These are phyloP conservation scores for Diutina neorugosa DNA, from an alignment of 1,139 yeast genomes.

Conservation along the genomic window DNA sequence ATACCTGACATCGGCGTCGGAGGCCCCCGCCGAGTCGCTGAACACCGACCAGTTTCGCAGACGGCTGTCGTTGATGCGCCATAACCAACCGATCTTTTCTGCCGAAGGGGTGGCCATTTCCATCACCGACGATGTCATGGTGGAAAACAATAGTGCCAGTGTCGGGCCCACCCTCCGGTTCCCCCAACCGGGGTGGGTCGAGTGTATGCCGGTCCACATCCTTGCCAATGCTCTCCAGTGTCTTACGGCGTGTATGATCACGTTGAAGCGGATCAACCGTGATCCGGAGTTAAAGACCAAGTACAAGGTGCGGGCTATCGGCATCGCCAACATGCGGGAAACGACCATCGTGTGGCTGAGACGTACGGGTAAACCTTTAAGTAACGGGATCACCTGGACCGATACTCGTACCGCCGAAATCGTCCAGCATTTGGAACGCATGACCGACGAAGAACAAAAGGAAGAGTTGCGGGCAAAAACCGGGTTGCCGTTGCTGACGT, in stretches of 20 bases:
- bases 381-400: constrained; percentile 92
- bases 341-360: constrained; percentile 87
- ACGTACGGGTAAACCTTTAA: constrained; percentile 69
- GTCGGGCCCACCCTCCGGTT: constrained; percentile 62
- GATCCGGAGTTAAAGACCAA: constrained; percentile 35
- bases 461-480: constrained; percentile 52
- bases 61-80: constrained; percentile 35
- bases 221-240: constrained; percentile 76
- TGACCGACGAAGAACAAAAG: constrained; percentile 46
- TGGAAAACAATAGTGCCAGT: constrained; percentile 43
- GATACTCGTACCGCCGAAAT: constrained; percentile 78
- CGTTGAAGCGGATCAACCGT: constrained; percentile 47
- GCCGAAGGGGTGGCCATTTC: constrained; percentile 66
- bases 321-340: constrained; percentile 93
- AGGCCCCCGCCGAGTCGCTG: constrained; percentile 31
- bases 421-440: constrained; percentile 51
- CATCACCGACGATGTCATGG: constrained; percentile 43
- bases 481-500: constrained; percentile 84
- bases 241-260: constrained; percentile 49
- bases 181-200: constrained; percentile 88
- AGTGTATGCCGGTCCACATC: constrained; percentile 82
- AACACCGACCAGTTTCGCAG: constrained; percentile 42
- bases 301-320: constrained; percentile 52
- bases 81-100: constrained; percentile 49
- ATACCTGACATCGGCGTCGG: constrained; percentile 63